phyloP scores from a whole-genome alignment of 768 basidiomycete genomes.

The Lactifluus volemus region DNA sequence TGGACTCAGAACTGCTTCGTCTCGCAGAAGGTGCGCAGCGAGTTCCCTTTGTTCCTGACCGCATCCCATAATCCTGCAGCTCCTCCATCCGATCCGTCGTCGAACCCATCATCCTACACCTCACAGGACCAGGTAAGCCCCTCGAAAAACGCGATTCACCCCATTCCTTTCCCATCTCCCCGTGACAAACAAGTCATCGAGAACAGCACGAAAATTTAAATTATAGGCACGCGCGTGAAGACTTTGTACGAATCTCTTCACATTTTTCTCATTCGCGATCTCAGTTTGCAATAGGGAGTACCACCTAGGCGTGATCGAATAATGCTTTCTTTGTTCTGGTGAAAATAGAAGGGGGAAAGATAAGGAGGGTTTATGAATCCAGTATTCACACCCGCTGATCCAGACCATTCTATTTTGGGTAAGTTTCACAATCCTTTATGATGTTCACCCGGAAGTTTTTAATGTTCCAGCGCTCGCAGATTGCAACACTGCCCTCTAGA shows the following conservation, averaged over 20 bases:
- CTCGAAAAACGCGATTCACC: background rate
- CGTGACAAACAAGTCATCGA: conserved; percentile 64
- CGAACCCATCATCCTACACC: conserved; percentile 93
- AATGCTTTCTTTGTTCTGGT: background rate
- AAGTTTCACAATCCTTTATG: background rate
- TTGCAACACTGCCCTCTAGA: background rate
- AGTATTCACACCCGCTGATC: background rate
- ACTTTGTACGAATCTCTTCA: conserved; percentile 60
- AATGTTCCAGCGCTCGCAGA: background rate
- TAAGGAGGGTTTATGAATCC: background rate
- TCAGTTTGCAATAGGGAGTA: conserved; percentile 98
- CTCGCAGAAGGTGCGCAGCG: conserved; percentile 73
- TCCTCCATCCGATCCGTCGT: conserved; percentile 94
- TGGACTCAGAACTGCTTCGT: conserved; percentile 89
- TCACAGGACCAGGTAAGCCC: conserved; percentile 71
- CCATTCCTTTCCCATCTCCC: background rate
- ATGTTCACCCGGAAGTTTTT: background rate
- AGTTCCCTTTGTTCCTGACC: too few relatives aligned
- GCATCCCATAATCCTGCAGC: conserved; percentile 33
- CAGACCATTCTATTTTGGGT: background rate
- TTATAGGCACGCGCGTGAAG: conserved; percentile 96
- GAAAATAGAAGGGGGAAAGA: too few relatives aligned
- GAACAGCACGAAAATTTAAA: conserved; percentile 89
- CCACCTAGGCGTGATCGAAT: conserved; percentile 89
- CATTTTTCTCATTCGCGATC: background rate